Conservation (phyloP, 768 basidiomycete genomes). For the Boletus rex-veris region DNA sequence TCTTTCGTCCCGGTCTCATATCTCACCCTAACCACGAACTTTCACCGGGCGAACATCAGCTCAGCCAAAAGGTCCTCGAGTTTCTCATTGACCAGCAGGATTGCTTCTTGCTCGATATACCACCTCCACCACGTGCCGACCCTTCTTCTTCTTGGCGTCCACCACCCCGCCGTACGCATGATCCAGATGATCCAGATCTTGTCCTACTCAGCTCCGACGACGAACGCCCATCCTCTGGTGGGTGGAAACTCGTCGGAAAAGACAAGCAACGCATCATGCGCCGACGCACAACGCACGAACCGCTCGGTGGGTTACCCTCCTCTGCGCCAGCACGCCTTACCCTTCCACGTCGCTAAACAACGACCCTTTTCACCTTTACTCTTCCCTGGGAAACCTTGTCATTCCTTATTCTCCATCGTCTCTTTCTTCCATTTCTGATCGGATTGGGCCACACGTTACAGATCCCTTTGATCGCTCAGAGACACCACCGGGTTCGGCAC, state of each 20-base stretch:
- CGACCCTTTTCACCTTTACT: conserved; percentile 11
- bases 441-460: conserved; percentile 12
- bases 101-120: conserved; percentile 88
- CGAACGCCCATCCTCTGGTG: conserved; percentile 42
- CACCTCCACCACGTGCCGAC: conserved; percentile 54
- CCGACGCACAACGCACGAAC: conserved; percentile 56
- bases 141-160: conserved; percentile 30
- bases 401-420: conserved; percentile 1
- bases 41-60: conserved; percentile 78
- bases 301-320: conserved; percentile 32
- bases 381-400: not conserved
- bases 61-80: conserved; percentile 88
- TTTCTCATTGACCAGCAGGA: conserved; percentile 97
- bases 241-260: conserved; percentile 52
- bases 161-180: conserved; percentile 12
- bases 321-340: conserved; percentile 32
- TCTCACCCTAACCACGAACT: conserved; percentile 87
- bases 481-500: conserved; percentile 30
- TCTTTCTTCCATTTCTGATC: conserved; percentile 10
- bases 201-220: conserved; percentile 47
- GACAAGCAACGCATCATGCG: conserved; percentile 45
- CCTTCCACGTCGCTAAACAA: conserved; percentile 28
- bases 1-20: conserved; percentile 94
- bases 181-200: conserved; percentile 46
- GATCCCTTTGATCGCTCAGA: conserved; percentile 17